phyloP scores from a whole-genome alignment of 192 early-diverging fungal genomes.

The Allomyces javanicus region DNA sequence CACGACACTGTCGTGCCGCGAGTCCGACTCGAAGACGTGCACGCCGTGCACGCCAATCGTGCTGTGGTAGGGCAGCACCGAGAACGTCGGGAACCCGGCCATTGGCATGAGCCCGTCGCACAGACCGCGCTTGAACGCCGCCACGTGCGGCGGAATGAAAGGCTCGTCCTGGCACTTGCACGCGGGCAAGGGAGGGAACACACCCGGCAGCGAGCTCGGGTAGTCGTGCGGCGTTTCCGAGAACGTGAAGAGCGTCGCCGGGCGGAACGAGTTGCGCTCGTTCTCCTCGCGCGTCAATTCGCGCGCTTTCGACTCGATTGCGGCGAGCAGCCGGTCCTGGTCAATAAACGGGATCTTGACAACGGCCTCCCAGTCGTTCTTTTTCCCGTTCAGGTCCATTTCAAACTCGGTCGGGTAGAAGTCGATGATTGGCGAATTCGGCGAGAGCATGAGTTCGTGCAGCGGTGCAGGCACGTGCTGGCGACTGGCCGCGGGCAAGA shows the following conservation, averaged over 20 bases:
- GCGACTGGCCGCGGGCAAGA: conserved; percentile 70
- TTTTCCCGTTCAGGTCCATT: conserved; percentile 95
- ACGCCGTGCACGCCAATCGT: conserved; percentile 3
- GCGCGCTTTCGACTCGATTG: conserved; percentile 48
- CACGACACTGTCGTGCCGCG: conserved; percentile 1
- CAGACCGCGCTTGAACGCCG: not conserved
- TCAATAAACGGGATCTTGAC: conserved; percentile 97
- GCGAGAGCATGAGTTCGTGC: conserved; percentile 63
- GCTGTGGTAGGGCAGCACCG: not conserved
- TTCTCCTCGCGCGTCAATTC: conserved; percentile 50
- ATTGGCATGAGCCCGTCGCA: not conserved
- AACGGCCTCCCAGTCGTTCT: conserved; percentile 95
- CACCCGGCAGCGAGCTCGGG: conserved; percentile 13
- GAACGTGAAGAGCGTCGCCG: conserved; percentile 25
- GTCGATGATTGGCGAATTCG: conserved; percentile 75
- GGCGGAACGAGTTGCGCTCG: conserved; percentile 49
- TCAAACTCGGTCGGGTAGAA: conserved; percentile 85
- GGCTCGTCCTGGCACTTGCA: not conserved
- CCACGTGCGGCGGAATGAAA: not conserved
- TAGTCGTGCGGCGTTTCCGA: conserved; percentile 8
- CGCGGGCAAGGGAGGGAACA: conserved; percentile 8
- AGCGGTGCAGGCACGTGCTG: conserved; percentile 60
- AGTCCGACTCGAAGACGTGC: conserved; percentile 2
- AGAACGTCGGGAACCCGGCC: conserved; percentile 2
- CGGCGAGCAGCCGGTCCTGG: conserved; percentile 56